Evolutionary conservation across 1,284 basidiomycete genomes (phyloP).

Genomic region (Trametes hirsuta): DNA sequence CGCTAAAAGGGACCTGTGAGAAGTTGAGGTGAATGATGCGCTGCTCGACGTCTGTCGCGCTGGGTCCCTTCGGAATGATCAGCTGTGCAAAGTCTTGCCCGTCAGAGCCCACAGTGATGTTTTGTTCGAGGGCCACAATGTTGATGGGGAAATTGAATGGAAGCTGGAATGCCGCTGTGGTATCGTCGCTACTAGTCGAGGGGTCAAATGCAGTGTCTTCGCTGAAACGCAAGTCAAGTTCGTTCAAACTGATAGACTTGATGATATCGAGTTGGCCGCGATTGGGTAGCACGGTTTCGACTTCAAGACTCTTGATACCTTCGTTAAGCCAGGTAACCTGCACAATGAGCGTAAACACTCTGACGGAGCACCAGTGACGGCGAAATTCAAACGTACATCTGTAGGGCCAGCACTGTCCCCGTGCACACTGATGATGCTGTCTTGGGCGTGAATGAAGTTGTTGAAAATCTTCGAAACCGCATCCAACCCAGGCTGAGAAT

Average conservation of each 20-base stretch:
- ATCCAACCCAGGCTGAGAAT: conserved; percentile 53
- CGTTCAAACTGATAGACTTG: conserved; percentile 64
- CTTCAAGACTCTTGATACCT: conserved; percentile 68
- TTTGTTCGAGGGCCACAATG: conserved; percentile 64
- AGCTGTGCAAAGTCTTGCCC: conserved; percentile 65
- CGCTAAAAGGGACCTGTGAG: conserved; percentile 62
- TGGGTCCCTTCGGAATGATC: conserved; percentile 61
- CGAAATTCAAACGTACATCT: conserved; percentile 42
- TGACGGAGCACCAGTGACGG: not conserved
- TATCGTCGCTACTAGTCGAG: conserved; percentile 59
- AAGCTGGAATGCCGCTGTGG: conserved; percentile 65
- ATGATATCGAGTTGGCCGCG: conserved; percentile 67
- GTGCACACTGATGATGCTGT: conserved; percentile 63
- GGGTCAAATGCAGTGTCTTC: conserved; percentile 59
- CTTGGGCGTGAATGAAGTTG: conserved; percentile 70
- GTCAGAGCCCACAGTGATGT: conserved; percentile 59
- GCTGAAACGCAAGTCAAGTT: conserved; percentile 68
- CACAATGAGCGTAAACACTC: not conserved
- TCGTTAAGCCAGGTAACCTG: conserved; percentile 79
- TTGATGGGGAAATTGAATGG: conserved; percentile 77
- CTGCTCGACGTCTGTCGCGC: conserved; percentile 63
- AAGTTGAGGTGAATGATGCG: conserved; percentile 71
- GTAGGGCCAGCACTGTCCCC: conserved; percentile 68
- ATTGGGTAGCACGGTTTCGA: conserved; percentile 69
- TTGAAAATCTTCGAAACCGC: conserved; percentile 74